Percentiles rank a stretch among this genome's conserved stretches.
These are phyloP conservation scores for Penicillium atrosanguineum DNA, from an alignment of 495 filamentous ascomycete genomes.

Conservation along the genomic window DNA sequence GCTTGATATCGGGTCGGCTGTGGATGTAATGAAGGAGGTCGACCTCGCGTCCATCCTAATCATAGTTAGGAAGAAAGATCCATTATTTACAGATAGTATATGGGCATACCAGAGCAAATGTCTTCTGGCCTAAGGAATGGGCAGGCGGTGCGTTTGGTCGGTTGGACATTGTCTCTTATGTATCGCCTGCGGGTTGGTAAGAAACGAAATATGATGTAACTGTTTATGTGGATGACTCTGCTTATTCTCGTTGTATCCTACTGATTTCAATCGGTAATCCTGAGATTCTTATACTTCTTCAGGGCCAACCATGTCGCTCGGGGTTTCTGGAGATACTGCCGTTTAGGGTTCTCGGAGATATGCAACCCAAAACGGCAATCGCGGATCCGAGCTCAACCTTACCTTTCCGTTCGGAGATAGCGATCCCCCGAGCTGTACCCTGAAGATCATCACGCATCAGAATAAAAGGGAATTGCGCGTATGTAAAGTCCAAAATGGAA, in stretches of 20 bases:
- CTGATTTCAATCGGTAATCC: neutral
- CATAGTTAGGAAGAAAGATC: neutral
- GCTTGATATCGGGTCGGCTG: conserved; percentile 45
- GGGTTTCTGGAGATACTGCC: neutral
- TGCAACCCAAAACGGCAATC: neutral
- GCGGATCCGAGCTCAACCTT: neutral
- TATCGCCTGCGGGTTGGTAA: neutral
- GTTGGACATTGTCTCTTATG: neutral
- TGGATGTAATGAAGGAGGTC: conserved; percentile 66
- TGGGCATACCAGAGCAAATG: neutral
- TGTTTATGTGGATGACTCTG: neutral
- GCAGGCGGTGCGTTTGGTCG: neutral
- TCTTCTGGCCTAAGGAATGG: neutral
- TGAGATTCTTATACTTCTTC: neutral
- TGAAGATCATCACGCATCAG: too few relatives aligned
- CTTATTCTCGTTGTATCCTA: neutral
- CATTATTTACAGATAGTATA: neutral
- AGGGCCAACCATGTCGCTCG: neutral
- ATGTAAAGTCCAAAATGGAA: too few relatives aligned
- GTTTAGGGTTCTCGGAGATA: neutral
- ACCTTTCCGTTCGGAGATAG: neutral
- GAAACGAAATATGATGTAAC: neutral
- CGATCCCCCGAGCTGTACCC: neutral
- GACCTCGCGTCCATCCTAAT: conserved; percentile 62
- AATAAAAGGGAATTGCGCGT: too few relatives aligned